Evolutionary conservation across 768 basidiomycete genomes (phyloP).

Genomic region (Lentinula boryana): DNA sequence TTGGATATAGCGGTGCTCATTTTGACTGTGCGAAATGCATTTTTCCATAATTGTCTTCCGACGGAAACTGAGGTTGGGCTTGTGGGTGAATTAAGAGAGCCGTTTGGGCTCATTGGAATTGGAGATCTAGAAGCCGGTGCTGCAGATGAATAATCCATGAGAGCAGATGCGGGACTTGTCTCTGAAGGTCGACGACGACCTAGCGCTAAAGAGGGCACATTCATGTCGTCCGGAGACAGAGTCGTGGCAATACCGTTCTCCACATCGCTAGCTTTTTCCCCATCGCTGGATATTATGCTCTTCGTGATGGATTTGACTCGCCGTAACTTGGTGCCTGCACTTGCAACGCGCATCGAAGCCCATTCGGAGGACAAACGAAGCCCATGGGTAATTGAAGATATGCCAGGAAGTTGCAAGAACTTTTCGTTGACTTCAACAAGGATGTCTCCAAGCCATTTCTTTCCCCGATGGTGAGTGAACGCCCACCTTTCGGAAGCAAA

Average conservation of each 20-base stretch:
- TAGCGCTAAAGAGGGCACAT: neutral
- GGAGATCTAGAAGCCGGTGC: slow-evolving; percentile 18
- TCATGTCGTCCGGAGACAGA: slow-evolving; percentile 3
- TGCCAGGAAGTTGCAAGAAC: slow-evolving; percentile 24
- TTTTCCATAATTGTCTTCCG: slow-evolving; percentile 36
- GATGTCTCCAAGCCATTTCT: slow-evolving; percentile 66
- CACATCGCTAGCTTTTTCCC: slow-evolving; percentile 20
- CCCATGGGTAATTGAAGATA: slow-evolving; percentile 9
- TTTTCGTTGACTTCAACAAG: slow-evolving; percentile 37
- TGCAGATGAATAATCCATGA: neutral
- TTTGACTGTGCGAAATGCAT: slow-evolving; percentile 36
- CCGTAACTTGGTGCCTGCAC: slow-evolving; percentile 12
- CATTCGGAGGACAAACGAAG: slow-evolving; percentile 10
- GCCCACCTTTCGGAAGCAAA: slow-evolving; percentile 67
- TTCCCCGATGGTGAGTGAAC: slow-evolving; percentile 55
- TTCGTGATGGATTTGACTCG: slow-evolving; percentile 20
- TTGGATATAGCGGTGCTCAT: slow-evolving; percentile 26
- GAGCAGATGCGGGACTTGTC: neutral
- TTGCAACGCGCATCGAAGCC: slow-evolving; percentile 12
- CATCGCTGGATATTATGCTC: slow-evolving; percentile 16
- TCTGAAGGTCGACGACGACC: slow-evolving; percentile 2
- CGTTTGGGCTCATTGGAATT: neutral
- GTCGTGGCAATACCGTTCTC: slow-evolving; percentile 21
- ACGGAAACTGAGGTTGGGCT: neutral
- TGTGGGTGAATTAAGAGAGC: neutral